These are phyloP conservation scores for Scenedesmus sp. DNA, from an alignment of 163 green algal species.

Conservation along the genomic window DNA sequence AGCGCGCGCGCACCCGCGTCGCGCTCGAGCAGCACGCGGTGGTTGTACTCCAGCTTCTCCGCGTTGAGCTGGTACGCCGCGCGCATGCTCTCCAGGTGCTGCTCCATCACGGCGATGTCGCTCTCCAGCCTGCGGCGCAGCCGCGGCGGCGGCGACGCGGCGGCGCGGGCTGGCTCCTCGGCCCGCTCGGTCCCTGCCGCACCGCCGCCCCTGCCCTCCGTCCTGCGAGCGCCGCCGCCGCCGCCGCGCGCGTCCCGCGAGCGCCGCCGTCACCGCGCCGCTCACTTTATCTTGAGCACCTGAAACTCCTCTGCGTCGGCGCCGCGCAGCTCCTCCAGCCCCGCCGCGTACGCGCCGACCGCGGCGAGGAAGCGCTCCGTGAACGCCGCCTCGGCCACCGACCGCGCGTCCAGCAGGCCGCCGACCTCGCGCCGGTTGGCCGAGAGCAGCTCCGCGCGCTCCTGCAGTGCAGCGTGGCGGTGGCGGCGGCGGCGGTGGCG, in stretches of 20 bases:
- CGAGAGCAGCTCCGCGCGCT: constrained; percentile 64
- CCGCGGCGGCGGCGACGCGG: not conserved
- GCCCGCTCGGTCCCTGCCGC: no score
- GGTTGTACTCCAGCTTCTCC: constrained; percentile 95
- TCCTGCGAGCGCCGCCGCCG: no score
- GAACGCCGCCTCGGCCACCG: constrained; percentile 73
- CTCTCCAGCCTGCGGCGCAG: constrained; percentile 69
- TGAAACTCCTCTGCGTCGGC: constrained; percentile 88
- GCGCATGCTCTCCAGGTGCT: constrained; percentile 85
- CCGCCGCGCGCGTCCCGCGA: no score
- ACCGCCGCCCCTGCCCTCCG: no score
- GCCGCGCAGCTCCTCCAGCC: constrained; percentile 73
- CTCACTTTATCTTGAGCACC: constrained; percentile 83
- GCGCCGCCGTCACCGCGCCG: not conserved
- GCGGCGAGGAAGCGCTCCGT: constrained; percentile 72
- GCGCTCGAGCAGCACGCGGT: constrained; percentile 80
- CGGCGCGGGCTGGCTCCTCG: no score
- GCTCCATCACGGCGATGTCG: constrained; percentile 85
- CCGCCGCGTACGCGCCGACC: constrained; percentile 62
- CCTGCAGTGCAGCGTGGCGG: constrained; percentile 49
- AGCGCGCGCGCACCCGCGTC: constrained; percentile 31
- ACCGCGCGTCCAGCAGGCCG: constrained; percentile 58
- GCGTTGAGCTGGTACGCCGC: constrained; percentile 91
- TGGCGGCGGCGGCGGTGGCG: no score
- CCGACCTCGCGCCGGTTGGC: constrained; percentile 62